phyloP scores from a whole-genome alignment of 345 rosid genomes.

The Combretum micranthum region DNA sequence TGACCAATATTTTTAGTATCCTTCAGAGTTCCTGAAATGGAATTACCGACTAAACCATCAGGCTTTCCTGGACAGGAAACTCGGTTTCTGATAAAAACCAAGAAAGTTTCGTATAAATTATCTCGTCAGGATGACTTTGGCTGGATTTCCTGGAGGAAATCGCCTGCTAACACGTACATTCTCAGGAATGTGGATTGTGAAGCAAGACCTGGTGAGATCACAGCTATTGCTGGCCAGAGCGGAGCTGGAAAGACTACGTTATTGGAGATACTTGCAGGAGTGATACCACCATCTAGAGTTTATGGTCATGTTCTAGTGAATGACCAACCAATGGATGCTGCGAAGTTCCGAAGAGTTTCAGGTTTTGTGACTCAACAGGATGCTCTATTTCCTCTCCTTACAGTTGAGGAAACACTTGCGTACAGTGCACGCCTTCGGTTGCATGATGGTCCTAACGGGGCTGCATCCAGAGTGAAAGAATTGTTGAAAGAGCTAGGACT shows the following conservation, averaged over 20 bases:
- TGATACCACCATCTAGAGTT: conserved; percentile 24
- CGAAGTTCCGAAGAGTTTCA: conserved; percentile 49
- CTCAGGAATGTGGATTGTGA: conserved; percentile 57
- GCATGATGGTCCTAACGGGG: conserved; percentile 38
- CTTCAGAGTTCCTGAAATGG: conserved; percentile 34
- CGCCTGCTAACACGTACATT: conserved; percentile 22
- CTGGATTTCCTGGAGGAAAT: conserved; percentile 19
- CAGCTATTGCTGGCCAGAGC: conserved; percentile 84
- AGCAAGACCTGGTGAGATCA: conserved; percentile 58
- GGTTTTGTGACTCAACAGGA: conserved; percentile 90
- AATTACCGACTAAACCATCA: conserved; percentile 51
- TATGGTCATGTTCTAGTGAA: conserved; percentile 65
- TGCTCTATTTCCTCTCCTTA: conserved; percentile 71
- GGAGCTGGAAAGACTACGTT: conserved; percentile 92
- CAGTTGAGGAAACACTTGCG: conserved; percentile 76
- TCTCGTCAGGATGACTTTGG: conserved; percentile 30
- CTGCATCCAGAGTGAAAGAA: conserved; percentile 38
- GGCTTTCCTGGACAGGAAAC: conserved; percentile 23
- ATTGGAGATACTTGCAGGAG: conserved; percentile 82
- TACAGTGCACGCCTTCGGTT: conserved; percentile 77
- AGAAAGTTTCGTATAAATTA: conserved; percentile 47
- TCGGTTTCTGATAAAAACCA: conserved; percentile 49
- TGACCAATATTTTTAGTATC: conserved; percentile 1
- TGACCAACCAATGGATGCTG: conserved; percentile 44
- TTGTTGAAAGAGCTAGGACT: conserved; percentile 70